Evolutionary conservation across 441 rosid species (phyloP), one percentile per base, ranked within the genome.

Genomic region (Erysimum cheiri): DNA sequence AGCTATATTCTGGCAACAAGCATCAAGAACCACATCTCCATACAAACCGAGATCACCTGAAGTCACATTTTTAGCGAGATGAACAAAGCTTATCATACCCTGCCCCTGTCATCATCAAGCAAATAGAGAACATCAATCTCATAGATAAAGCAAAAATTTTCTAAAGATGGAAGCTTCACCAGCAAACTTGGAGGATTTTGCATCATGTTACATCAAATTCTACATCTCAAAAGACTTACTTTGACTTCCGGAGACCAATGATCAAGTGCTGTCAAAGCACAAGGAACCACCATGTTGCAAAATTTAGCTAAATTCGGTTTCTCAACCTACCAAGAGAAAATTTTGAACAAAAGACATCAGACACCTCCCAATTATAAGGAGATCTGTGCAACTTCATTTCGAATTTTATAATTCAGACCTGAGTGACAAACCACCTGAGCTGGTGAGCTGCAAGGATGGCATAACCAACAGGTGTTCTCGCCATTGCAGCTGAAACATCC

Each of bases 191-290:
- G 8, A 69, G 32, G 12, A 44, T 4, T 4, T 17, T 3, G 4
- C 40, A 8, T 39, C 74, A 60, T 60, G 24, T 2, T 24, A 50
- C 3, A 33, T 64, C 37, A 48, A 19, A 14, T n/a, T 14, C 1
- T 13, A 5, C 48, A 50, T 11, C 48, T 29, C 17, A 70, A 60
- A 41, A 57, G 26, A 73, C 80, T 40, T 84, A 90, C 99, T 82
- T 94, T 94, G 71, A 94, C 92, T 72, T 81, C 83, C 0, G 96
- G 84, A 10, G 97, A 92, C 98, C 96, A 94, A 78, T 92, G 96
- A 78, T 94, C 97, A 68, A 92, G 88, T 14, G 91, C 88, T 48
- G 93, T 94, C 79, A 92, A 79, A 49, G 86, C 99, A 81, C 96
- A 90, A 76, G 98, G 99, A 80, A 88, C 74, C 80, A 92, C 85